Base-by-base conservation (phyloP, 1,284 basidiomycete species). In the Trichosporon coremiiforme region DNA sequence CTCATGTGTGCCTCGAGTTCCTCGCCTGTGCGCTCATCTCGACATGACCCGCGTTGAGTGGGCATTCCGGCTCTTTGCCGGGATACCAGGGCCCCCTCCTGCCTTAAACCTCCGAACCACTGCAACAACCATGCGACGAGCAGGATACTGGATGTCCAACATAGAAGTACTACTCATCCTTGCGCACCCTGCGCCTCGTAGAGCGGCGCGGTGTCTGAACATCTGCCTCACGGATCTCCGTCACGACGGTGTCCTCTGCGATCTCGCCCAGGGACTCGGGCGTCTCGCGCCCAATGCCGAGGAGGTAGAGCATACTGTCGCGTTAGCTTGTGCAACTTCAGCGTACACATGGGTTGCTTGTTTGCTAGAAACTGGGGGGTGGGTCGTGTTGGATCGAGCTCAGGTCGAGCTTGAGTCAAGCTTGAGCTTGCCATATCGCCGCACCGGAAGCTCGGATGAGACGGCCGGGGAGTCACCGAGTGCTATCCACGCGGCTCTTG, bases 281-380 rank as follows among this genome's bases (percentile, higher is more conserved):
- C 1, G 57, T 60, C 15, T 60, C 15, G 6, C 57, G 57, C 29
- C 29, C 29, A 25, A 60, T 5, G 15, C 57, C 57, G 29, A 60
- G 31, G 57, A 60, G 6, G 31, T 60, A 60, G 31, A 60, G 57
- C 57, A n/a, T 35, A 15, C 57, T 60, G 57, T 7, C 57, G 31
- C 17, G 55, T 57, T 17, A 57, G 55, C 29, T 17, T 31, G 13
- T 13, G 9, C 55, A 12, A 12, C 8, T 10, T 57, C 7, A 60
- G 57, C 57, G 31, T 2, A 31, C 29, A n/a, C 29, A 8, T n/a
- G 29, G 7, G 29, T 0, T 35, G 29, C 55, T 33, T 33, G 57
- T 31, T 31, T 2, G 15, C n/a, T 35, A 17, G 29, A 57, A 17
- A 2, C 29, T 33, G 41, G 2, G 15, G 3, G 41, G 15, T 45